These are phyloP conservation scores for Glycine soja DNA, from an alignment of 306 rosid species.

Conservation along the genomic window DNA sequence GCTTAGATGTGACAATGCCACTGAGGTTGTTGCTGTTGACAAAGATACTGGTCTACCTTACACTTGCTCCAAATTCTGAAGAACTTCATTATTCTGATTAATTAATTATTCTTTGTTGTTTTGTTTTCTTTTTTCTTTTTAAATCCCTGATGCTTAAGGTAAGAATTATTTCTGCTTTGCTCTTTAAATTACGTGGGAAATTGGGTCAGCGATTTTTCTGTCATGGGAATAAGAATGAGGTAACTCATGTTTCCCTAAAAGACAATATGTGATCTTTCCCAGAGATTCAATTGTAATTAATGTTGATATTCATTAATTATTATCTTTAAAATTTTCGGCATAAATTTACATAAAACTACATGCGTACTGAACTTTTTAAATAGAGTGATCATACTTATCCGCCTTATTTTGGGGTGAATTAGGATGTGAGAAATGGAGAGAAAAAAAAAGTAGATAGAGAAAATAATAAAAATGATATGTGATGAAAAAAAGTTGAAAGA, in stretches of 20 bases:
- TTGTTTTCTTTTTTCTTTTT: not conserved
- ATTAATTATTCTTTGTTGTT: conserved; percentile 45
- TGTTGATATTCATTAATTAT: conserved; percentile 20
- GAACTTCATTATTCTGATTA: conserved; percentile 26
- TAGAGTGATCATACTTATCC: too few relatives aligned
- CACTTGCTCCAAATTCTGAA: conserved; percentile 75
- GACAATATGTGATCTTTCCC: conserved; percentile 8
- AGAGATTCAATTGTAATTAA: conserved; percentile 34
- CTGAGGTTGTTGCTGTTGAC: conserved; percentile 81
- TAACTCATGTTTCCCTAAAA: conserved; percentile 28
- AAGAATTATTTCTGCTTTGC: conserved; percentile 35
- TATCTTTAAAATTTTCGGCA: conserved; percentile 6
- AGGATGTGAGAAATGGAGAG: too few relatives aligned
- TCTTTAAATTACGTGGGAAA: conserved; percentile 32
- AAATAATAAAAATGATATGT: too few relatives aligned
- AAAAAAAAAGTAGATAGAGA: too few relatives aligned
- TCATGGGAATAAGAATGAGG: conserved; percentile 43
- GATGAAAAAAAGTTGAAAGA: too few relatives aligned
- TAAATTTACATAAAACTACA: too few relatives aligned
- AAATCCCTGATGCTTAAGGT: not conserved
- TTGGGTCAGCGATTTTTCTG: conserved; percentile 42
- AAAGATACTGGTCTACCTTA: conserved; percentile 80
- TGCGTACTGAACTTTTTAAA: too few relatives aligned
- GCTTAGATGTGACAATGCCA: conserved; percentile 68
- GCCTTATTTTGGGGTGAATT: too few relatives aligned